Evolutionary conservation across 345 rosid species (phyloP).

Genomic region (Eucalyptus camaldulensis): DNA sequence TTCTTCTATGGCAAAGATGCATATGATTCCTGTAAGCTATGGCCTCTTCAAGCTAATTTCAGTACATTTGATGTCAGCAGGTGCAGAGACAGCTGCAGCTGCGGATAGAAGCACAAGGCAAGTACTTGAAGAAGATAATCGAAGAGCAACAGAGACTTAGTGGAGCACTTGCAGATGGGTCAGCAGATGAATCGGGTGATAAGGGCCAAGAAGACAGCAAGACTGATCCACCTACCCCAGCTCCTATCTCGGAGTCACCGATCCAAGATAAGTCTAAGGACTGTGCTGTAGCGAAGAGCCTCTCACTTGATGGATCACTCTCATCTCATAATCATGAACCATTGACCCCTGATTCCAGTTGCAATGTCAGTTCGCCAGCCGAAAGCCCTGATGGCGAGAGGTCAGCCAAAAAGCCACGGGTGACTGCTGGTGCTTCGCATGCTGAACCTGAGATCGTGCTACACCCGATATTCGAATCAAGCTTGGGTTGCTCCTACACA

Average conservation of each 20-base stretch:
- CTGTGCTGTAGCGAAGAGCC: constrained; percentile 51
- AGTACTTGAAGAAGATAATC: constrained; percentile 94
- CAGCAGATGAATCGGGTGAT: constrained; percentile 33
- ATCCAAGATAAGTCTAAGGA: constrained; percentile 68
- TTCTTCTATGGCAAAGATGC: background rate
- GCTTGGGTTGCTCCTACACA: constrained; percentile 47
- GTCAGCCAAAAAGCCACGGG: constrained; percentile 57
- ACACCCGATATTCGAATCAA: constrained; percentile 73
- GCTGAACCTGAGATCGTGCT: constrained; percentile 38
- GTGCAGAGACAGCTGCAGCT: constrained; percentile 97
- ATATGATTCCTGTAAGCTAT: background rate
- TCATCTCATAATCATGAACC: constrained; percentile 73
- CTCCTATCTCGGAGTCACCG: constrained; percentile 74
- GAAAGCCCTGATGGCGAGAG: constrained; percentile 56
- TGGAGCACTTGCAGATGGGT: constrained; percentile 51
- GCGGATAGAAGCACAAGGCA: constrained; percentile 96
- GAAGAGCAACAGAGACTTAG: constrained; percentile 93
- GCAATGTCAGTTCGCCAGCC: constrained; percentile 41
- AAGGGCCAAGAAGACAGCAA: constrained; percentile 48
- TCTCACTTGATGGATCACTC: constrained; percentile 72
- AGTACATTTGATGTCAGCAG: constrained; percentile 15
- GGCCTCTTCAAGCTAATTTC: background rate
- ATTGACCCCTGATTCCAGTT: constrained; percentile 78
- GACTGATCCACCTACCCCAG: constrained; percentile 86
- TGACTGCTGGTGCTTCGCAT: constrained; percentile 20